Evolutionary conservation across 345 rosid species (phyloP), one percentile per base, ranked within the genome.

Genomic region (Arabis alpina): DNA sequence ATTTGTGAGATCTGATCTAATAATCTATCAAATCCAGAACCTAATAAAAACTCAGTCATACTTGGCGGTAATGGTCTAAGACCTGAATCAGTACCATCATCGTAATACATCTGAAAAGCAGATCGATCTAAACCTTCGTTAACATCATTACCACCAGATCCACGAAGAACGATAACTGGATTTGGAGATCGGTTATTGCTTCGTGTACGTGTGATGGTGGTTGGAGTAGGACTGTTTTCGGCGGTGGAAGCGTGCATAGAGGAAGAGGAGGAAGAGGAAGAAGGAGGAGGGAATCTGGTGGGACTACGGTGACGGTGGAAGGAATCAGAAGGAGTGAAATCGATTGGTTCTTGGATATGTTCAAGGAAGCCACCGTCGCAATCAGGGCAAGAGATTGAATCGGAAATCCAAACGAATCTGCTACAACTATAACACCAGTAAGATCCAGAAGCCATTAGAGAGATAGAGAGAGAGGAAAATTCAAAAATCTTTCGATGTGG

Each of bases 371-470:
- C 98, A 3, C 88, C 50, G 76, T 77, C 80, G 88, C 98, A 93
- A 49, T 84, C 92, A 6, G 97, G 96, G 62, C 98, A 93, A 11
- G 82, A 68, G 12, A 82, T 68, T 6, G 81, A 42, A 15, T 64
- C 80, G 82, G 75, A 75, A 9, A 84, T 80, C 76, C 79, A 82
- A 24, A 93, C 78, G 70, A 88, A 83, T 3, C 96, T 82, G 82
- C 57, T 87, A 75, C 98, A 93, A 44, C 94, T 68, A 52, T 93
- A 84, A 67, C 98, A 93, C 98, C 98, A 93, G 76, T 83, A 89
- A 25, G 92, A 83, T 45, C 88, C 44, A 68, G 91, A 71, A 47
- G 96, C 82, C 88, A 88, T 88, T 68, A 52, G 60, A 60, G 42
- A 59, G 6, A 6, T 2, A 24, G 19, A 19, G 14, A 2, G 9